Conservation (phyloP, 441 rosid species). For the Lepidium campestre region DNA sequence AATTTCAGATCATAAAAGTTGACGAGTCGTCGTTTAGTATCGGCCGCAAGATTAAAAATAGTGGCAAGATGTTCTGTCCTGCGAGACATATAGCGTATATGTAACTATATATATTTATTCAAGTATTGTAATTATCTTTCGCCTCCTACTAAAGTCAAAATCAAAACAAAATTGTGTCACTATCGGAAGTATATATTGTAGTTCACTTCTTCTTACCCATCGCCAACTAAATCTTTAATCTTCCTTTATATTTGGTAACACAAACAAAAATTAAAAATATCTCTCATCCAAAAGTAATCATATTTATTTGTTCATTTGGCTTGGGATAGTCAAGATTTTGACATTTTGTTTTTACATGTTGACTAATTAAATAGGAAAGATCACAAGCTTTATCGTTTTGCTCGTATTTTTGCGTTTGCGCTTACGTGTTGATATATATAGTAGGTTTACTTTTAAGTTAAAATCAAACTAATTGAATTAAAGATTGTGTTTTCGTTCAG, state of each 20-base stretch:
- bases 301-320: constrained; percentile 8
- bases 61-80: constrained; percentile 5
- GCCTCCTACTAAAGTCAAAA: constrained; percentile 21
- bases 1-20: neutral
- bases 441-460: neutral
- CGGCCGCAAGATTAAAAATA: constrained; percentile 5
- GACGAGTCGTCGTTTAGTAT: neutral
- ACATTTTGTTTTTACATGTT: constrained; percentile 7
- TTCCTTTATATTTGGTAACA: constrained; percentile 20
- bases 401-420: neutral
- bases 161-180: constrained; percentile 17
- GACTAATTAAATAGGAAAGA: neutral
- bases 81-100: constrained; percentile 21
- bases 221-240: constrained; percentile 26
- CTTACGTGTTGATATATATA: neutral
- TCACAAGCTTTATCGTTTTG: neutral
- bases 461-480: neutral
- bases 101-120: constrained; percentile 3
- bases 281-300: constrained; percentile 17
- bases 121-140: neutral
- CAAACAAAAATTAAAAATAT: constrained; percentile 5
- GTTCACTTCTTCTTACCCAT: constrained; percentile 35
- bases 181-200: constrained; percentile 12
- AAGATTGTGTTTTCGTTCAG: neutral
- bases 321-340: neutral